These are phyloP conservation scores for Toxicodendron radicans DNA, from an alignment of 345 rosid genomes.

Conservation along the genomic window DNA sequence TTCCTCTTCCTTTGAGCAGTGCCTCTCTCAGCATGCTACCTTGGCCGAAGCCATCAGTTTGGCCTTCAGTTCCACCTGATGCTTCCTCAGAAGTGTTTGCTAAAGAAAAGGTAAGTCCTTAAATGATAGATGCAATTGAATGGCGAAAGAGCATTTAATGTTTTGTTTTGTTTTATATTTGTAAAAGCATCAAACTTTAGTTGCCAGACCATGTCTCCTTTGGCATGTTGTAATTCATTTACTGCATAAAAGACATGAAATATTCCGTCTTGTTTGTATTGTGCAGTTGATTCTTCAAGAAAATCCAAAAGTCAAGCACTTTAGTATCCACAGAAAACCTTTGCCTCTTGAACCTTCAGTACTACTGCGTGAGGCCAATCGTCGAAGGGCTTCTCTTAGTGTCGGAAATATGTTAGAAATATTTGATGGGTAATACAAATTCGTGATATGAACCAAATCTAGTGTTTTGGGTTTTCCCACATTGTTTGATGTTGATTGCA, in stretches of 20 bases:
- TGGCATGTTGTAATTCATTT: background rate
- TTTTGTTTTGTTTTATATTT: background rate
- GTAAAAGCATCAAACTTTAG: background rate
- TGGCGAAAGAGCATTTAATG: background rate
- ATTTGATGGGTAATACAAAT: slow-evolving; percentile 70
- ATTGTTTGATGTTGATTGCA: slow-evolving; percentile 13
- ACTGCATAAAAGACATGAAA: background rate
- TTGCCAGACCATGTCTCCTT: background rate
- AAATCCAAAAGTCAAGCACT: slow-evolving; percentile 69
- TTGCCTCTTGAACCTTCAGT: slow-evolving; percentile 96
- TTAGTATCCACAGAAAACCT: slow-evolving; percentile 80
- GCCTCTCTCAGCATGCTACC: slow-evolving; percentile 98
- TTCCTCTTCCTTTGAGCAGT: slow-evolving; percentile 50
- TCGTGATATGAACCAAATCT: slow-evolving; percentile 20
- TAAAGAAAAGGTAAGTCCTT: slow-evolving; percentile 86
- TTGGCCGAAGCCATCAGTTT: slow-evolving; percentile 95
- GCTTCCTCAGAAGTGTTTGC: slow-evolving; percentile 80
- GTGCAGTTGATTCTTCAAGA: slow-evolving; percentile 80
- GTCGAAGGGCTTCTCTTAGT: slow-evolving; percentile 96
- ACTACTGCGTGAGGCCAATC: slow-evolving; percentile 91
- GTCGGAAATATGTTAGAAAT: slow-evolving; percentile 83
- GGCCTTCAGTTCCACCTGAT: slow-evolving; percentile 90
- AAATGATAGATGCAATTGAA: slow-evolving; percentile 10
- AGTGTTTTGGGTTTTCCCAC: background rate
- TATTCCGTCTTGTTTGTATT: slow-evolving; percentile 7